Percentiles rank a stretch among this genome's conserved stretches.
These are phyloP conservation scores for Penicillium sp. DNA, from an alignment of 2,329 filamentous ascomycete species.

Conservation along the genomic window DNA sequence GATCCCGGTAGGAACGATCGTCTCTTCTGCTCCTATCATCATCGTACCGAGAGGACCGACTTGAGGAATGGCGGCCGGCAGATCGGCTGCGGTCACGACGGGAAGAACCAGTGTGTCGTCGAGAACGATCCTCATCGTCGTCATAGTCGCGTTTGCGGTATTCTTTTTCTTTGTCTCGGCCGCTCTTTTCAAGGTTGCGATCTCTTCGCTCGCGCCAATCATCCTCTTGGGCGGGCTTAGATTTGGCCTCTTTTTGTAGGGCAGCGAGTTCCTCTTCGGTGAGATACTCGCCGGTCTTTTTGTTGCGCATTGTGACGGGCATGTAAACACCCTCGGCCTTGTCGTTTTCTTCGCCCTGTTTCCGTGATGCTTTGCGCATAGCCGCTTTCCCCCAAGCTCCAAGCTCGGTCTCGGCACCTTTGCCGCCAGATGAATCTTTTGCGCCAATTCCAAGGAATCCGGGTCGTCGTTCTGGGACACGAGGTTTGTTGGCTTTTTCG, in stretches of 20 bases:
- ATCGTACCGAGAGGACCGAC: conserved; percentile 39
- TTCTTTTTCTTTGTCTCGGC: conserved; percentile 38
- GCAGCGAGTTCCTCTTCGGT: conserved; percentile 63
- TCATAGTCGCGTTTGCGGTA: conserved; percentile 38
- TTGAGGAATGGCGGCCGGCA: conserved; percentile 36
- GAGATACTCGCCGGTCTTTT: conserved; percentile 62
- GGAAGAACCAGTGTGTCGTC: conserved; percentile 42
- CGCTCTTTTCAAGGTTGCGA: conserved; percentile 44
- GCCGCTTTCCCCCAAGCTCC: conserved; percentile 75
- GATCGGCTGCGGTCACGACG: conserved; percentile 40
- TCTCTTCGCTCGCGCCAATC: conserved; percentile 50
- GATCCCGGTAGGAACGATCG: conserved; percentile 38
- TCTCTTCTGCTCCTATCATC: conserved; percentile 38
- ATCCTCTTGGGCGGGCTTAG: conserved; percentile 44
- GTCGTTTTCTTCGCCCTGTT: conserved; percentile 53
- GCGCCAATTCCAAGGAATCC: conserved; percentile 87
- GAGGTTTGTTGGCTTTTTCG: conserved; percentile 60
- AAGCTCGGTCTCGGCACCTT: conserved; percentile 65
- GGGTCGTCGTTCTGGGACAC: conserved; percentile 69
- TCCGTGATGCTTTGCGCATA: conserved; percentile 58
- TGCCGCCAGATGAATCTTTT: conserved; percentile 67
- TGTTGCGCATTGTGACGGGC: conserved; percentile 63
- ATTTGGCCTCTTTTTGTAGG: conserved; percentile 52
- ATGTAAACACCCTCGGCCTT: conserved; percentile 57
- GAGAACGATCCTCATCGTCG: conserved; percentile 36